Evolutionary conservation across 23 red algal species (phyloP), one percentile per base, ranked within the genome.

Genomic region (Gracilaria domingensis): DNA sequence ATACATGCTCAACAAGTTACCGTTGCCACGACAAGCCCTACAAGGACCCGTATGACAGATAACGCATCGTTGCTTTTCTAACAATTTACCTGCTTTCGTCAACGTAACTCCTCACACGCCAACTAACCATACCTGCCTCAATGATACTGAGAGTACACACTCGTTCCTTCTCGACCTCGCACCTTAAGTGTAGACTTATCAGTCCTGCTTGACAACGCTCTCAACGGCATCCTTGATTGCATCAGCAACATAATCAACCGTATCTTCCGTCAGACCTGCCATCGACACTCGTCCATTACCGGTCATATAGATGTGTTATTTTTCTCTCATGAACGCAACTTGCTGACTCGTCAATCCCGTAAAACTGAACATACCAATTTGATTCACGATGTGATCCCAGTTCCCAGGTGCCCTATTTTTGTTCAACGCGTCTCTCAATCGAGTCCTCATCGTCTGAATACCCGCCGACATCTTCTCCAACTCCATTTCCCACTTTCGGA

Each of bases 301-400:
- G 8, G 95, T 99, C 97, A 96, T 91, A 85, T 99, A 99, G 56
- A 99, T 96, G 73, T 99, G 93, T 58, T 96, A 80, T 64, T 88
- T 91, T 17, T 95, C 86, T 32, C 88, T 56, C 81, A 99, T 90
- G 84, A 93, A 95, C 48, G 66, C 70, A 58, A 95, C 94, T 58
- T 98, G 94, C 76, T 88, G 37, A 13, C 64, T 70, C 21, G 82
- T 96, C 72, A 99, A 85, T 17, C 97, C 97, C 2, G 92, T 93
- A 72, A 85, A 96, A 21, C 82, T 91, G 88, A 99, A 99, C 97
- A 99, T 99, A 40, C 97, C 97, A 86, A 96, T 99, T 39, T 96
- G 94, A 30, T 89, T 80, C 25, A 91, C 83, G 34, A 99, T 92
- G 55, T 92, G 95, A n/a, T 88, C 66, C 97, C 97, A 99, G 36